These are phyloP conservation scores for Candida saitoana DNA, from an alignment of 805 yeast genomes.

Conservation along the genomic window DNA sequence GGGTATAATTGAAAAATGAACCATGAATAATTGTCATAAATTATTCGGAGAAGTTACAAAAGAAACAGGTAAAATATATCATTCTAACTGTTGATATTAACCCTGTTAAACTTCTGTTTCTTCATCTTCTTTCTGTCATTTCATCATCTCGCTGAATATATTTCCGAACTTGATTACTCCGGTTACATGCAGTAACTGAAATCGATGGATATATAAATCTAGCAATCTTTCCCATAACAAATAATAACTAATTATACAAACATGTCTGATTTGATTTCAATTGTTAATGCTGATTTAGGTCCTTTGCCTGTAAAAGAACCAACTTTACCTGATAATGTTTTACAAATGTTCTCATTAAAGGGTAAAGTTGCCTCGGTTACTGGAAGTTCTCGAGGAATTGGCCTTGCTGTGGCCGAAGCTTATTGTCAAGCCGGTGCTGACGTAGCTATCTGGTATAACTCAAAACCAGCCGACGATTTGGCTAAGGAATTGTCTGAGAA, in stretches of 20 bases:
- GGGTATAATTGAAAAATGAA: too few species aligned
- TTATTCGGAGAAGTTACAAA: too few species aligned
- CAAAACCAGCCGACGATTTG: conserved; percentile 55
- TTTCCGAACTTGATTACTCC: too few species aligned
- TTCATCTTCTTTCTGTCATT: too few species aligned
- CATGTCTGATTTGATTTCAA: conserved; percentile 10
- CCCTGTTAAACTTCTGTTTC: too few species aligned
- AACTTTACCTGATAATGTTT: conserved; percentile 44
- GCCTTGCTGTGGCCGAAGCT: conserved; percentile 76
- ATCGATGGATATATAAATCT: not conserved
- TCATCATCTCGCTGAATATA: too few species aligned
- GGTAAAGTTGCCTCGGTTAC: conserved; percentile 82
- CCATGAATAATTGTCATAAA: too few species aligned
- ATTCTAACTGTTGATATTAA: too few species aligned
- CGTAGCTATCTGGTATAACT: conserved; percentile 49
- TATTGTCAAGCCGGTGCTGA: conserved; percentile 87
- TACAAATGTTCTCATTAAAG: conserved; percentile 71
- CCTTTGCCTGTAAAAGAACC: conserved; percentile 56
- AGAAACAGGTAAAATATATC: too few species aligned
- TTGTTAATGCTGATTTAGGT: conserved; percentile 25
- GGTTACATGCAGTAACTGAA: not conserved
- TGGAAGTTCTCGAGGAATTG: conserved; percentile 85
- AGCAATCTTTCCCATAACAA: not conserved
- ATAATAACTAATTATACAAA: not conserved
- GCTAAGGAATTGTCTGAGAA: conserved; percentile 52